A percentile compares a stretch with the other conserved stretches of the same genome.
Conservation (phyloP, 331 rosid species). For the Telfairia occidentalis region DNA sequence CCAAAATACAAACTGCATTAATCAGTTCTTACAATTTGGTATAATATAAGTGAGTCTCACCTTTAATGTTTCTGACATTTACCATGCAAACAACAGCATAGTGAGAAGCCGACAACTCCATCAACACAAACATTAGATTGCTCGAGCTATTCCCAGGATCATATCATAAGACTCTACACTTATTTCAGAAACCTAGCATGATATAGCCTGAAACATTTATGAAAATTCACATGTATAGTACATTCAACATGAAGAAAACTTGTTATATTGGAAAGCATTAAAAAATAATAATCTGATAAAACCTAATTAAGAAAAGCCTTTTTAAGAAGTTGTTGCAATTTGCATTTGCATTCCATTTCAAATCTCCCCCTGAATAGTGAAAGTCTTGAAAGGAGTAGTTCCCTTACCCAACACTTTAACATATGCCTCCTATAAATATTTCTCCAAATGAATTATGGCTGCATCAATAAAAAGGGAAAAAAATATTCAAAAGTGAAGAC, state of each 20-base stretch:
- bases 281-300: not conserved
- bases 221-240: not conserved
- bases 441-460: no score
- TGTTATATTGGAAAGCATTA: not conserved
- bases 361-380: slow-evolving; percentile 32
- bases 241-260: not conserved
- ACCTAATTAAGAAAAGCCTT: not conserved
- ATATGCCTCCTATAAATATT: slow-evolving; percentile 65
- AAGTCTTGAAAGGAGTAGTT: slow-evolving; percentile 74
- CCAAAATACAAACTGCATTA: not conserved
- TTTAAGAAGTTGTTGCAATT: not conserved
- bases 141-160: slow-evolving; percentile 27
- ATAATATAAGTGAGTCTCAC: slow-evolving; percentile 22
- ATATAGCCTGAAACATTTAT: not conserved
- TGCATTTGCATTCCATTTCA: not conserved
- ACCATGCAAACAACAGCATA: slow-evolving; percentile 68
- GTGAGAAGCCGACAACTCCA: slow-evolving; percentile 68
- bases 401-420: slow-evolving; percentile 90
- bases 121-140: slow-evolving; percentile 50
- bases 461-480: not conserved
- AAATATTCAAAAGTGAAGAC: not conserved
- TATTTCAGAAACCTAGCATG: slow-evolving; percentile 38
- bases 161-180: slow-evolving; percentile 33
- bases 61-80: slow-evolving; percentile 29
- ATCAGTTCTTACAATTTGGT: not conserved